phyloP scores from a whole-genome alignment of 768 basidiomycete genomes.

The Auricularia heimuer region DNA sequence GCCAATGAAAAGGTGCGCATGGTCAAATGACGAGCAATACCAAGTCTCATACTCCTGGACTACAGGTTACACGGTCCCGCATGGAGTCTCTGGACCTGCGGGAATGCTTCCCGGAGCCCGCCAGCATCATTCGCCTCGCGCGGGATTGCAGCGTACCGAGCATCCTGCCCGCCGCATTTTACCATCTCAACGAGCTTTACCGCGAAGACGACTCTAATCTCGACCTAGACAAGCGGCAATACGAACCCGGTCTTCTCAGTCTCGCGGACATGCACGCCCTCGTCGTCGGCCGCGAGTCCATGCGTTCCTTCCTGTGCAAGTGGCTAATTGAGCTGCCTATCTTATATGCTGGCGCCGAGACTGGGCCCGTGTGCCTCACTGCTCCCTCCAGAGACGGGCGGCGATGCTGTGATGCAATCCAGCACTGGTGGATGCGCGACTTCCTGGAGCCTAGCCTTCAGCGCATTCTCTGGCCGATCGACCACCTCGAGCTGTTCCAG shows the following conservation, averaged over 20 bases:
- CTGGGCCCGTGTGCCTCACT: background rate
- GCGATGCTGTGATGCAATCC: background rate
- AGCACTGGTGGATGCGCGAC: background rate
- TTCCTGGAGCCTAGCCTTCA: background rate
- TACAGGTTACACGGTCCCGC: background rate
- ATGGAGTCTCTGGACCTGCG: background rate
- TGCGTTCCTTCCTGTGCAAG: background rate
- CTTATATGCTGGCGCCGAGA: background rate
- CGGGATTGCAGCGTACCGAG: background rate
- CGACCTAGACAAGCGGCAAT: background rate
- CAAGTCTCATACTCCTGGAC: background rate
- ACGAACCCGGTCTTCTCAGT: background rate
- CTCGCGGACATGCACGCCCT: background rate
- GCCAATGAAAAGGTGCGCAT: background rate
- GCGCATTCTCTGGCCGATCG: background rate
- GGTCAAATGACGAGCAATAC: background rate
- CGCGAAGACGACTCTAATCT: background rate
- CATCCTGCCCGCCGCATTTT: constrained; percentile 9
- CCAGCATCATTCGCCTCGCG: background rate
- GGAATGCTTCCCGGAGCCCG: background rate
- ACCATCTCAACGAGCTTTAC: constrained; percentile 1
- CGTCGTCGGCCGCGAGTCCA: background rate
- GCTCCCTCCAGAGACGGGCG: background rate
- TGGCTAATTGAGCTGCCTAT: background rate
- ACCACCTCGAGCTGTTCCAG: constrained; percentile 1